Conservation (phyloP, 768 basidiomycete genomes). For the Collybia sordida region DNA sequence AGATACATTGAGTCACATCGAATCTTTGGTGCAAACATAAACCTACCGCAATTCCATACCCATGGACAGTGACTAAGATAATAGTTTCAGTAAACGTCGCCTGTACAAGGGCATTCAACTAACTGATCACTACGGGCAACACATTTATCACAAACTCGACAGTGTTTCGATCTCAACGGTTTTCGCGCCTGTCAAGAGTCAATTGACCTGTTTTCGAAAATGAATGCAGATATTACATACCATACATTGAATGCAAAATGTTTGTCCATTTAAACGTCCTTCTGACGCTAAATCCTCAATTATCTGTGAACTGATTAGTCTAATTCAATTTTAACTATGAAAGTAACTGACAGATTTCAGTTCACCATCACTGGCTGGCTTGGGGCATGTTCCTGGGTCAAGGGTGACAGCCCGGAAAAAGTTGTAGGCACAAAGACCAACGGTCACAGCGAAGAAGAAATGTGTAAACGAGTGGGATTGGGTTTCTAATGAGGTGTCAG, state of each 20-base stretch:
- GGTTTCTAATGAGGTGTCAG: slow-evolving; percentile 49
- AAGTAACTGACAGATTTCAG: slow-evolving; percentile 70
- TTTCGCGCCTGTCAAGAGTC: slow-evolving; percentile 62
- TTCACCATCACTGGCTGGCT: slow-evolving; percentile 79
- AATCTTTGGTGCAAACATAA: neutral
- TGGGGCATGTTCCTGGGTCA: slow-evolving; percentile 88
- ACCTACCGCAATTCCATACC: slow-evolving; percentile 97
- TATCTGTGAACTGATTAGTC: slow-evolving; percentile 44
- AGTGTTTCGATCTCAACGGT: slow-evolving; percentile 93
- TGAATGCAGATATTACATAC: slow-evolving; percentile 34
- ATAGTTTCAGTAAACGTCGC: slow-evolving; percentile 3
- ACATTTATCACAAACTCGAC: slow-evolving; percentile 88
- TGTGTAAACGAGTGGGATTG: slow-evolving; percentile 76
- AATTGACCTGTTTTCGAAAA: neutral
- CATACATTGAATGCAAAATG: slow-evolving; percentile 97
- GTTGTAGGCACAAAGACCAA: slow-evolving; percentile 79
- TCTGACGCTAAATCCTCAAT: slow-evolving; percentile 89
- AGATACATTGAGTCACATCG: neutral
- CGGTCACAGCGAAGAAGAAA: slow-evolving; percentile 68
- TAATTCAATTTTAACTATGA: neutral
- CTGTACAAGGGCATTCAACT: slow-evolving; percentile 25
- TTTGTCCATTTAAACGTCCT: slow-evolving; percentile 90
- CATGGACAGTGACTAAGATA: slow-evolving; percentile 87
- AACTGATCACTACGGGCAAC: slow-evolving; percentile 92
- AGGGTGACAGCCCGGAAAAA: slow-evolving; percentile 89